Percentiles rank a stretch among this genome's conserved stretches.
These are phyloP conservation scores for Hygrocybe coccinea DNA, from an alignment of 768 basidiomycete species.

Conservation along the genomic window DNA sequence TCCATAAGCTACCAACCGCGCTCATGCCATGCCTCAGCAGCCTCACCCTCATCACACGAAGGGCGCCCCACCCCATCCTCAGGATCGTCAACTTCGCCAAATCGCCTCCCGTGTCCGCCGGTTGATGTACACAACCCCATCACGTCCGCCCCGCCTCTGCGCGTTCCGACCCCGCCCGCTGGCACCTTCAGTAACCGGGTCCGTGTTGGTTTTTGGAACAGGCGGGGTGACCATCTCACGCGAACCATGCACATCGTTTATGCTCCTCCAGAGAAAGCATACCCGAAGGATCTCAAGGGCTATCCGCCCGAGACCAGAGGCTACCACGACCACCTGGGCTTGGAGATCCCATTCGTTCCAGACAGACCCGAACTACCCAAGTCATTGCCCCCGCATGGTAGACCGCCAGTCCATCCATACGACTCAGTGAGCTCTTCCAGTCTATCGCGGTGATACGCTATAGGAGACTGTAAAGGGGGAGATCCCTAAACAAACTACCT, in stretches of 20 bases:
- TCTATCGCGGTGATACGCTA: too few relatives aligned
- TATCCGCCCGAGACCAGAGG: constrained; percentile 62
- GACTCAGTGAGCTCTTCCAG: constrained; percentile 46
- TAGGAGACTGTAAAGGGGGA: too few relatives aligned
- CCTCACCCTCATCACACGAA: constrained; percentile 17
- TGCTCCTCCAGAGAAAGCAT: constrained; percentile 51
- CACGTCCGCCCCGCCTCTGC: constrained; percentile 10
- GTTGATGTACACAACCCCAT: constrained; percentile 12
- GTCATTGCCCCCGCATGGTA: constrained; percentile 55
- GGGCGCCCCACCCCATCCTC: too few relatives aligned
- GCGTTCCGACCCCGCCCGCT: constrained; percentile 21
- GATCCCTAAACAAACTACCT: too few relatives aligned
- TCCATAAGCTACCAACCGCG: too few relatives aligned
- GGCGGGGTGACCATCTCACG: constrained; percentile 69
- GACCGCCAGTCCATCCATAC: constrained; percentile 53
- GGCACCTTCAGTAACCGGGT: constrained; percentile 27
- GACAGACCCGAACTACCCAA: constrained; percentile 55
- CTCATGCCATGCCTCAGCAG: constrained; percentile 9
- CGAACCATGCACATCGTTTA: constrained; percentile 55
- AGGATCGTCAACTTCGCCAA: too few relatives aligned
- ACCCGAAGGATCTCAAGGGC: constrained; percentile 53
- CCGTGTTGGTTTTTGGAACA: constrained; percentile 69
- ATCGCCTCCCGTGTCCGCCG: constrained; percentile 25
- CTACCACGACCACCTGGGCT: constrained; percentile 52
- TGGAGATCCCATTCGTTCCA: constrained; percentile 30